Percentiles rank a stretch among this genome's conserved stretches.
phyloP scores from a whole-genome alignment of 371 early-diverging fungal genomes.

The Dinochytrium kinnereticum region DNA sequence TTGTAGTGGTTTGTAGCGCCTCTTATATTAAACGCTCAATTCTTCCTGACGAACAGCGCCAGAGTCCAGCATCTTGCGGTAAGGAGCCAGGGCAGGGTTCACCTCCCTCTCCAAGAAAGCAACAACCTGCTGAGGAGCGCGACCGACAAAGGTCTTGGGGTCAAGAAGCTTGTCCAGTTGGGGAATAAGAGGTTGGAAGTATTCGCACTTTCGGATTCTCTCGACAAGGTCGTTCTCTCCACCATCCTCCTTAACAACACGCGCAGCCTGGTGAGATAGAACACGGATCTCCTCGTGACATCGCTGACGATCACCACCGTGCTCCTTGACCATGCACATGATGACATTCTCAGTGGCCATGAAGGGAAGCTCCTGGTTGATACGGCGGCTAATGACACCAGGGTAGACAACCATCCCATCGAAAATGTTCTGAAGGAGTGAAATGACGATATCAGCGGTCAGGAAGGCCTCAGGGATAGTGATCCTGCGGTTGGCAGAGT shows the following conservation, averaged over 20 bases:
- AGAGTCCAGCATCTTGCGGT: constrained; percentile 52
- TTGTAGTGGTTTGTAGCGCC: no score
- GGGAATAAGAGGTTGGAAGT: constrained; percentile 87
- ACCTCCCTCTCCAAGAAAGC: constrained; percentile 84
- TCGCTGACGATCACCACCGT: constrained; percentile 92
- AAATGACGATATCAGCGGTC: constrained; percentile 93
- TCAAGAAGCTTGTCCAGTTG: constrained; percentile 82
- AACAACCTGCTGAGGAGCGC: constrained; percentile 94
- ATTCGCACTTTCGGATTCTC: constrained; percentile 77
- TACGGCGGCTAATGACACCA: constrained; percentile 89
- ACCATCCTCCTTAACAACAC: constrained; percentile 90
- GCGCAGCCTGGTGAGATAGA: constrained; percentile 90
- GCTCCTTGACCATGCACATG: constrained; percentile 96
- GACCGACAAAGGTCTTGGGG: constrained; percentile 91
- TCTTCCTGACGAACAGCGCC: constrained; percentile 48
- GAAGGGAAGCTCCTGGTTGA: constrained; percentile 94
- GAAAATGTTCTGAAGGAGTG: constrained; percentile 92
- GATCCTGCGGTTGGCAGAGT: constrained; percentile 95
- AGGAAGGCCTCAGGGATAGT: constrained; percentile 96
- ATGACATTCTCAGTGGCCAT: constrained; percentile 99
- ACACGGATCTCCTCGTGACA: constrained; percentile 98
- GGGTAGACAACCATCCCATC: constrained; percentile 97
- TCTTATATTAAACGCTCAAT: constrained; percentile 48
- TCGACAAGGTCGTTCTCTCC: constrained; percentile 94
- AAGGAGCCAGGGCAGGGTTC: constrained; percentile 83